Percentiles rank a stretch among this genome's conserved stretches.
Conservation (phyloP, 2,329 filamentous ascomycete species). For the Fusarium proliferatum region DNA sequence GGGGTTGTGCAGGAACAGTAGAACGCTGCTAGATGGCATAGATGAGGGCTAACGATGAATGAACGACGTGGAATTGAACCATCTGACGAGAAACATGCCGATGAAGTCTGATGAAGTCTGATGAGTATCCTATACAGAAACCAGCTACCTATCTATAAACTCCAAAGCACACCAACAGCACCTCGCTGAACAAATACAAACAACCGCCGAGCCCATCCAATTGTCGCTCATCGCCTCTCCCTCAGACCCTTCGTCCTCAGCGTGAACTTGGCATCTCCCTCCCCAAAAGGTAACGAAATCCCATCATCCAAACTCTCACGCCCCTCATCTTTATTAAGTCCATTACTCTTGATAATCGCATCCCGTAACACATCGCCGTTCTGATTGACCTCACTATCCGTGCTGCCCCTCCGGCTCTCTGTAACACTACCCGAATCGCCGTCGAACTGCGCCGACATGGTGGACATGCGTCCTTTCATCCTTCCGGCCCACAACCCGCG, state of each 20-base stretch:
- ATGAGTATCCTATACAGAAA: not conserved
- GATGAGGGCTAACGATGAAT: not conserved
- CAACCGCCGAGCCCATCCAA: not conserved
- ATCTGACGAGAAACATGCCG: not conserved
- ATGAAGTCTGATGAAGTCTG: not conserved
- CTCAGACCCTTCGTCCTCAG: slow-evolving; percentile 67
- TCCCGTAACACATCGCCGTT: slow-evolving; percentile 57
- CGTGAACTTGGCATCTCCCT: slow-evolving; percentile 59
- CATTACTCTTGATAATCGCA: slow-evolving; percentile 47
- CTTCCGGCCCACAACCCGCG: slow-evolving; percentile 66
- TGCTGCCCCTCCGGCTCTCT: slow-evolving; percentile 56
- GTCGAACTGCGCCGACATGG: slow-evolving; percentile 45
- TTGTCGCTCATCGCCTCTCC: slow-evolving; percentile 49
- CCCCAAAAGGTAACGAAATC: slow-evolving; percentile 59
- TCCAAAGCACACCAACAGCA: slow-evolving; percentile 4
- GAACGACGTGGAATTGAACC: not conserved
- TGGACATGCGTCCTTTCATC: slow-evolving; percentile 52
- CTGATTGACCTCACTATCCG: slow-evolving; percentile 56
- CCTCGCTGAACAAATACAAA: slow-evolving; percentile 9
- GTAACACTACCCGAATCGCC: slow-evolving; percentile 55
- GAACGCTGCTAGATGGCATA: not conserved
- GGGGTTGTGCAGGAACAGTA: not conserved
- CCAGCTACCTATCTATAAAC: slow-evolving; percentile 1
- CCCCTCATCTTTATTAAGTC: slow-evolving; percentile 22
- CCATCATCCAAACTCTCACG: slow-evolving; percentile 36